Evolutionary conservation across 176 grass and related monocot genomes (phyloP), one percentile per base, ranked within the genome.

Genomic region (Phoenix roebelenii): DNA sequence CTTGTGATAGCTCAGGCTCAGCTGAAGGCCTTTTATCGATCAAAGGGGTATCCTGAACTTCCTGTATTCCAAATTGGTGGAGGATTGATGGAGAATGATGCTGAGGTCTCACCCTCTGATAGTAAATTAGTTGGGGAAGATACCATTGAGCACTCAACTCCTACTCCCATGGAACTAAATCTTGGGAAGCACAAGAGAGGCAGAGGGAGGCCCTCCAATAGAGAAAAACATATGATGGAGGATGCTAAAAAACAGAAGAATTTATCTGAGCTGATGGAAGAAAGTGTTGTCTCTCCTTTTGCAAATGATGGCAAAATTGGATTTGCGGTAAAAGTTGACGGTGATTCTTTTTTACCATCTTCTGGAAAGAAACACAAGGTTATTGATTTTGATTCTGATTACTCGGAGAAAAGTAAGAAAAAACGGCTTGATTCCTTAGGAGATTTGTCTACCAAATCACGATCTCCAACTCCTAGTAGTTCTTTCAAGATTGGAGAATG

Each of bases 1-100:
- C 76, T 83, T 63, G 80, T 85, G 50, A 78, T 88, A 63, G 81
- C 77, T 54, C 82, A 79, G 48, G 86, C 93, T 59, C 93, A 91
- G 26, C 67, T 98, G 18, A 92, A 83, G 64, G 75, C 93, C 55
- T 85, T 98, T 63, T 88, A 92, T 71, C 65, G 52, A 57, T 88
- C 57, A 17, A 98, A 88, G 63, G 87, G 87, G 25, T 85, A 89
- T 59, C 62, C 84, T 57, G 84, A 88, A 70, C 84, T 84, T 73
- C 84, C 93, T 68, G 82, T 69, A 26, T 88, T 85, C 54, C 78
- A 83, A 57, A 80, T 70, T 76, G 61, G 77, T 19, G 69, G 79
- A 44, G 78, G 62, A 7, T 74, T 83, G 65, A 76, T 73, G 76
- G 93, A 88, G 52, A 63, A 85, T 75, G 66, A 49, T 28, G 54